These are phyloP conservation scores for Termitomyces sp. DNA, from an alignment of 768 basidiomycete species.

Conservation along the genomic window DNA sequence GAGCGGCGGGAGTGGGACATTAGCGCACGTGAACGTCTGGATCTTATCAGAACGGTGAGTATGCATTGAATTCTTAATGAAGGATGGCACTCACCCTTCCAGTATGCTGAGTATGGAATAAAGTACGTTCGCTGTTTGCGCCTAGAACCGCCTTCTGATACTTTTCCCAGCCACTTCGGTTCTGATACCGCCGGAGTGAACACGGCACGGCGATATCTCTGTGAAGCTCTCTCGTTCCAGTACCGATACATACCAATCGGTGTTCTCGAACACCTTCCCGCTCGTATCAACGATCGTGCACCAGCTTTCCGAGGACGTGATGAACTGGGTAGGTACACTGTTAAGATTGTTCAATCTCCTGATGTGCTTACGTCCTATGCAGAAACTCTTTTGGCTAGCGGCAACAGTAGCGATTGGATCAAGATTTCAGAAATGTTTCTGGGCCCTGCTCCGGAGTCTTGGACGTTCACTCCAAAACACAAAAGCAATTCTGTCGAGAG, in stretches of 20 bases:
- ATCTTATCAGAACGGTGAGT: slow-evolving; percentile 69
- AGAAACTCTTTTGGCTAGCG: slow-evolving; percentile 85
- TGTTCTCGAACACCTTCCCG: slow-evolving; percentile 78
- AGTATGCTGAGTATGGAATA: slow-evolving; percentile 89
- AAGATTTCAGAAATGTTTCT: slow-evolving; percentile 95
- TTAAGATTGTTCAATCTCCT: slow-evolving; percentile 2
- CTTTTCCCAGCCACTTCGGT: slow-evolving; percentile 64
- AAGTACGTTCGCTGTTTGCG: slow-evolving; percentile 41
- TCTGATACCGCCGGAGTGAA: slow-evolving; percentile 89
- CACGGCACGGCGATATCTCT: slow-evolving; percentile 88
- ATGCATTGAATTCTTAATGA: neutral
- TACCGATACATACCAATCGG: slow-evolving; percentile 96
- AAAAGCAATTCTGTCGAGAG: slow-evolving; percentile 83
- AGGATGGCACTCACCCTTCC: neutral
- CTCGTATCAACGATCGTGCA: slow-evolving; percentile 85
- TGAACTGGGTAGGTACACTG: slow-evolving; percentile 66
- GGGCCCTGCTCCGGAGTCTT: slow-evolving; percentile 79
- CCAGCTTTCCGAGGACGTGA: slow-evolving; percentile 84
- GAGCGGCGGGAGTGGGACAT: slow-evolving; percentile 94
- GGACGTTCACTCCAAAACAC: slow-evolving; percentile 90
- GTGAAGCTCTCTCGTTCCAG: slow-evolving; percentile 94
- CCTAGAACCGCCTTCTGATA: neutral
- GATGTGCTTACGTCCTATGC: neutral
- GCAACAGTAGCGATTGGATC: slow-evolving; percentile 83
- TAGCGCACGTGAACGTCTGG: slow-evolving; percentile 78